Base-by-base conservation (phyloP, 768 basidiomycete genomes). In the Mrakia blollopis region DNA sequence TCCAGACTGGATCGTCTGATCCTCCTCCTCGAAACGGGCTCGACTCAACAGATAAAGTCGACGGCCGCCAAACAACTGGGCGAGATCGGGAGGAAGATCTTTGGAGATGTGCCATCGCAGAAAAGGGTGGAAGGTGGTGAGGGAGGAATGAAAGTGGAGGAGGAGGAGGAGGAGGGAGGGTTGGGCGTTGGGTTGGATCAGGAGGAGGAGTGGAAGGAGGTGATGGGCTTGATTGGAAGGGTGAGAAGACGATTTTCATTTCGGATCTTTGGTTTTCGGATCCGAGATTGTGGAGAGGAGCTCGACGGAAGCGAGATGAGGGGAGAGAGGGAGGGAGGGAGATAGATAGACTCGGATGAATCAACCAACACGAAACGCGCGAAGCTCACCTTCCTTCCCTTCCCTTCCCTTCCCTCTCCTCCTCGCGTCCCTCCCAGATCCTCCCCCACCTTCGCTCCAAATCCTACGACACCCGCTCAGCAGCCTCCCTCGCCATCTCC, bases 61-160 rank as follows among this genome's bases (percentile, higher is more conserved):
- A 97, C 97, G n/a, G 96, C 97, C 0, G 95, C 95, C 7, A 94
- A 93, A 81, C 97, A 99, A 83, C 87, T 99, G 63, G 94, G 94
- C 0, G 92, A 95, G 79, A 87, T 99, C 72, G 94, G 94, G 0
- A 90, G 90, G 80, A 73, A 73, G 16, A 32, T 54, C 10, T 91
- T 97, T 77, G 89, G 90, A 14, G 69, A 39, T n/a, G n/a, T n/a
- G n/a, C n/a, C n/a, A n/a, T n/a, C n/a, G n/a, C n/a, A n/a, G n/a
- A n/a, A n/a, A n/a, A n/a, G n/a, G n/a, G n/a, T n/a, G n/a, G 70
- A 73, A 10, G 32, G 30, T 18, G 13, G n/a, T 37, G 73, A 78
- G 7, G 50, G 47, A 11, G 39, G 39, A 41, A n/a, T 41, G n/a
- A 65, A 75, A 30, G 32, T 60, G 25, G 73, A 54, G 18, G 71